Evolutionary conservation across 768 basidiomycete genomes (phyloP).

Genomic region (Tylopilus cervinicoccineus): DNA sequence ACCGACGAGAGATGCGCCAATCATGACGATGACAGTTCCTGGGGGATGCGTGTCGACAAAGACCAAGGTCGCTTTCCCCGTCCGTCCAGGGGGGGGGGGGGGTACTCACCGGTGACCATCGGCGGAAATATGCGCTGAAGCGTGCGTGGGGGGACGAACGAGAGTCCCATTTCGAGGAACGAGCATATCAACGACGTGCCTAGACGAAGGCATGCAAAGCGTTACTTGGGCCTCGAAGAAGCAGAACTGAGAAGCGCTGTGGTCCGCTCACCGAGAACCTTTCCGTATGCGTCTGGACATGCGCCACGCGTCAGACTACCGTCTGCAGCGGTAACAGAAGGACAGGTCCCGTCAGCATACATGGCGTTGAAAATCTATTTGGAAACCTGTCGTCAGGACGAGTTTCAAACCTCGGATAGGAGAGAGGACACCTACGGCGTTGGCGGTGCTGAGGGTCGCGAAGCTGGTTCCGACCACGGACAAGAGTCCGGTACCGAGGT

Average conservation of each 20-base stretch:
- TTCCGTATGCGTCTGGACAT: slow-evolving; percentile 81
- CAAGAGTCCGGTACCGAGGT: slow-evolving; percentile 76
- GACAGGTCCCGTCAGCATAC: slow-evolving; percentile 78
- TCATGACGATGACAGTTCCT: slow-evolving; percentile 79
- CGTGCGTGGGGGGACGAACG: slow-evolving; percentile 64
- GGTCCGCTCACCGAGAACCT: slow-evolving; percentile 53
- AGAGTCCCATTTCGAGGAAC: slow-evolving; percentile 75
- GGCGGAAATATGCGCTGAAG: slow-evolving; percentile 74
- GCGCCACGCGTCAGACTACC: slow-evolving; percentile 55
- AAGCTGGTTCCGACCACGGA: slow-evolving; percentile 83
- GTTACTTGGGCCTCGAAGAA: not conserved
- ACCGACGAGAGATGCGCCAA: slow-evolving; percentile 75
- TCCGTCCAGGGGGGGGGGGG: not conserved
- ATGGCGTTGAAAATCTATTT: slow-evolving; percentile 73
- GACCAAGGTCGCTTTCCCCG: no score
- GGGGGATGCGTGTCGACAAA: not conserved
- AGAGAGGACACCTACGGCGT: slow-evolving; percentile 42
- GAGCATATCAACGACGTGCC: slow-evolving; percentile 76
- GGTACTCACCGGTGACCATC: slow-evolving; percentile 58
- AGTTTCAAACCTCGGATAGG: not conserved
- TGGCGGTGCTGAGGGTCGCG: slow-evolving; percentile 70
- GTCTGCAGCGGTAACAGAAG: slow-evolving; percentile 50
- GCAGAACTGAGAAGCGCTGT: not conserved
- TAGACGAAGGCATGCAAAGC: slow-evolving; percentile 17
- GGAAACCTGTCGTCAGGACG: not conserved